Percentiles rank a stretch among this genome's conserved stretches.
These are phyloP conservation scores for Heliosperma pusillum DNA, from an alignment of 148 eudicot genomes.

Conservation along the genomic window DNA sequence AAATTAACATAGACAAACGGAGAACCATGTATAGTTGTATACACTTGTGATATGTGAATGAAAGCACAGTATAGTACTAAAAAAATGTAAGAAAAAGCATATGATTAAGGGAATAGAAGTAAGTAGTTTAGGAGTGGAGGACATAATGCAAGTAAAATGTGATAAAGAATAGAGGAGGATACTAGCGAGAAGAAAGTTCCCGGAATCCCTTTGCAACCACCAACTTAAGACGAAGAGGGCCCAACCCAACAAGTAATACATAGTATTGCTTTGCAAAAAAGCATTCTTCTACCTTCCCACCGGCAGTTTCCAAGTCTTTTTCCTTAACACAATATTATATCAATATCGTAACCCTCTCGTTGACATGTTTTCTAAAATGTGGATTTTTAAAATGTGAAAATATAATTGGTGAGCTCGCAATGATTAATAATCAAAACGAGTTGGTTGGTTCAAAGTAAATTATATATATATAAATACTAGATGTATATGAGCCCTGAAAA, in stretches of 20 bases:
- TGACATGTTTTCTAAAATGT: constrained; percentile 3
- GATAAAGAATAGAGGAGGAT: background rate
- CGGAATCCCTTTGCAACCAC: background rate
- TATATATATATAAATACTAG: too few species aligned
- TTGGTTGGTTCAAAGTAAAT: too few species aligned
- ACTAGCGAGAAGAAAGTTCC: background rate
- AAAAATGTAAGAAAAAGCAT: too few species aligned
- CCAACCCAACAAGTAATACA: background rate
- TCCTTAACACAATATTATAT: background rate
- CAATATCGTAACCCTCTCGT: background rate
- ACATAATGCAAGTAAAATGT: background rate
- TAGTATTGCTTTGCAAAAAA: background rate
- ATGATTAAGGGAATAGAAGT: too few species aligned
- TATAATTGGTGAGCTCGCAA: too few species aligned
- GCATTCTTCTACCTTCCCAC: background rate
- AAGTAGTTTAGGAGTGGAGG: too few species aligned
- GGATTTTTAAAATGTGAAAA: background rate
- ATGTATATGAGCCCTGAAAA: background rate
- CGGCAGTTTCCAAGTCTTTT: constrained; percentile 6
- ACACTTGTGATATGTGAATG: too few species aligned
- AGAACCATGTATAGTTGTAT: too few species aligned
- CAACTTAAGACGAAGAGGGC: background rate
- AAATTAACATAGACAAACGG: too few species aligned
- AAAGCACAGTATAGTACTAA: too few species aligned
- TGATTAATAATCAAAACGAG: too few species aligned